A percentile compares a stretch with the other conserved stretches of the same genome.
Evolutionary conservation across 805 yeast species (phyloP).

Genomic region (Metschnikowia baotianmanensis): DNA sequence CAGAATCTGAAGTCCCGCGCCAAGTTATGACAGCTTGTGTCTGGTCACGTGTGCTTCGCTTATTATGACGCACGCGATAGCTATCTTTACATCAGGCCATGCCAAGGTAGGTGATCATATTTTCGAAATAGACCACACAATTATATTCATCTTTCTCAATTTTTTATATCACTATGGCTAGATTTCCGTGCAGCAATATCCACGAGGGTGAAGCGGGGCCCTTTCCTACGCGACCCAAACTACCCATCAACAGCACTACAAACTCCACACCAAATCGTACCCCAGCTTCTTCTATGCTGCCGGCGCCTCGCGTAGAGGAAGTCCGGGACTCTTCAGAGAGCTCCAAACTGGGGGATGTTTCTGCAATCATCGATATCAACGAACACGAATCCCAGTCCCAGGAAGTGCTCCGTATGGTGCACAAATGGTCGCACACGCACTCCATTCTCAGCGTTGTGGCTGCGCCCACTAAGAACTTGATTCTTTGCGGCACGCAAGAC

Average conservation of each 20-base stretch:
- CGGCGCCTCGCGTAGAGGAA: constrained; percentile 10
- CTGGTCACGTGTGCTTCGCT: too few relatives aligned
- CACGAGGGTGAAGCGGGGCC: constrained; percentile 37
- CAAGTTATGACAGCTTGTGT: too few relatives aligned
- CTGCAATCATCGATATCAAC: not conserved
- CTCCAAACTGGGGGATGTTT: not conserved
- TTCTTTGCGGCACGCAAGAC: constrained; percentile 91
- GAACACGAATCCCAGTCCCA: constrained; percentile 4
- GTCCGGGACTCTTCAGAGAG: not conserved
- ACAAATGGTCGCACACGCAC: constrained; percentile 72
- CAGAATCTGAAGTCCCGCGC: too few relatives aligned
- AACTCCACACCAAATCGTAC: constrained; percentile 17
- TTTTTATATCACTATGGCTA: constrained; percentile 8
- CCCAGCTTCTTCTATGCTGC: constrained; percentile 26
- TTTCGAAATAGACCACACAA: too few relatives aligned
- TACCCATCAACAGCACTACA: constrained; percentile 30
- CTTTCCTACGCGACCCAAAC: constrained; percentile 24
- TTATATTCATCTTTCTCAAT: too few relatives aligned
- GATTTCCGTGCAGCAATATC: constrained; percentile 21
- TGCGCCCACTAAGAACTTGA: constrained; percentile 52
- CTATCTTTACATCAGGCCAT: too few relatives aligned
- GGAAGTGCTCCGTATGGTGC: constrained; percentile 31
- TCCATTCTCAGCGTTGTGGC: constrained; percentile 72
- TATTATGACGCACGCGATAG: too few relatives aligned
- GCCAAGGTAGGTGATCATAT: too few relatives aligned